Evolutionary conservation across 306 rosid species (phyloP).

Genomic region (Mimosa bimucronata): DNA sequence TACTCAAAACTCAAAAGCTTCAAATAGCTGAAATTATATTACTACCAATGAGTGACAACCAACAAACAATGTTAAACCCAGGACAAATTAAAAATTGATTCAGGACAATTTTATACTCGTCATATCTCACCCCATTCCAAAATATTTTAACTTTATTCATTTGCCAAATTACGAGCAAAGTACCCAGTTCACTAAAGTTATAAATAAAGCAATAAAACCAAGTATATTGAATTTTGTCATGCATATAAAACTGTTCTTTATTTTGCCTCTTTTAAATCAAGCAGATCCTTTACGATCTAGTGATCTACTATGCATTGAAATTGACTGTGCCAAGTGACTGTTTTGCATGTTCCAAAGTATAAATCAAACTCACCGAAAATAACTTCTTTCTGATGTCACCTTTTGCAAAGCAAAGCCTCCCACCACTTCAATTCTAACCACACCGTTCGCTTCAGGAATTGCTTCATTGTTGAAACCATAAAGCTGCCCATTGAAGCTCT

Average conservation of each 20-base stretch:
- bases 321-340: background rate
- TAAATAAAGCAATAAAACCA: slow-evolving; percentile 24
- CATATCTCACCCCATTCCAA: slow-evolving; percentile 7
- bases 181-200: background rate
- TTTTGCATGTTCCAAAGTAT: background rate
- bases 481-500: slow-evolving; percentile 42
- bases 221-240: background rate
- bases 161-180: too few species aligned
- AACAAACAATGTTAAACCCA: background rate
- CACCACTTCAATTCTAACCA: slow-evolving; percentile 78
- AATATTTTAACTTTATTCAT: background rate
- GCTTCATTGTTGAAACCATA: slow-evolving; percentile 55
- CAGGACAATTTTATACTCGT: slow-evolving; percentile 13
- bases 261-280: slow-evolving; percentile 15
- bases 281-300: slow-evolving; percentile 7
- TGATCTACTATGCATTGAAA: background rate
- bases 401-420: slow-evolving; percentile 95
- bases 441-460: slow-evolving; percentile 72
- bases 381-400: slow-evolving; percentile 85
- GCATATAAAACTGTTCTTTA: background rate
- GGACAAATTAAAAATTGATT: background rate
- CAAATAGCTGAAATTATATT: background rate
- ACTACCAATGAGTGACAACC: background rate
- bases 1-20: background rate
- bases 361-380: slow-evolving; percentile 73